Base-by-base conservation (phyloP, 352 stramenopile species). In the Phytopythium cucurbitacearum region DNA sequence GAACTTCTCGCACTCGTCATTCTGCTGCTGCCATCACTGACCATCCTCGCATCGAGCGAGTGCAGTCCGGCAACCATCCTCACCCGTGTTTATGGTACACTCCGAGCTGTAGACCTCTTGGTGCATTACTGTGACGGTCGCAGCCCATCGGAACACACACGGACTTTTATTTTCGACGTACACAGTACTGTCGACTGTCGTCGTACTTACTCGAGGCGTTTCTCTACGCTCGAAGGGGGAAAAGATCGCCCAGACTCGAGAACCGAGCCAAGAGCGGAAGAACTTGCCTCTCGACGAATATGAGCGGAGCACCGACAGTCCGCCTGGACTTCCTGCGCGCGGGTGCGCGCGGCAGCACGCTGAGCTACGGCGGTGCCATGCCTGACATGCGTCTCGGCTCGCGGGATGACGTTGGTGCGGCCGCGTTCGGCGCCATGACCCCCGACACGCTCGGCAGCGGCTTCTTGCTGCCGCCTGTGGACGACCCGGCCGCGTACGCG, bases 401-500 rank as follows among this genome's bases (percentile, higher is more conserved):
- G 7, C 21, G 49, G 1, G 64, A 73, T 47, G 57, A 80, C 28
- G 65, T 85, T 48, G 60, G 60, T 15, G 52, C 55, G 41, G 57
- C 59, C 7, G 54, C 60, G 34, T 52, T 53, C 36, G 60, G 21
- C 21, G 50, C 43, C 37, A 65, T 15, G 52, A 56, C 41, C 34
- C 60, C 60, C 0, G 67, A 70, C 43, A 61, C 72, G 10, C 62
- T 80, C 6, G 62, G 64, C 39, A 64, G 71, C 37, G 80, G 84
- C 53, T 94, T 94, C 45, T 34, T 94, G 64, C 67, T 94, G 51
- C 81, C 75, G 8, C 72, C 79, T 12, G 80, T 89, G 42, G 67
- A 80, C 0, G 79, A 99, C 78, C 96, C 95, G 16, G 96, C 96
- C 37, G 75, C 87, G 33, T 99, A 98, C 65, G 97, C 90, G 56